A percentile compares a stretch with the other conserved stretches of the same genome.
Conservation (phyloP, 176 grass and related monocot genomes). For the Zoysia japonica region DNA sequence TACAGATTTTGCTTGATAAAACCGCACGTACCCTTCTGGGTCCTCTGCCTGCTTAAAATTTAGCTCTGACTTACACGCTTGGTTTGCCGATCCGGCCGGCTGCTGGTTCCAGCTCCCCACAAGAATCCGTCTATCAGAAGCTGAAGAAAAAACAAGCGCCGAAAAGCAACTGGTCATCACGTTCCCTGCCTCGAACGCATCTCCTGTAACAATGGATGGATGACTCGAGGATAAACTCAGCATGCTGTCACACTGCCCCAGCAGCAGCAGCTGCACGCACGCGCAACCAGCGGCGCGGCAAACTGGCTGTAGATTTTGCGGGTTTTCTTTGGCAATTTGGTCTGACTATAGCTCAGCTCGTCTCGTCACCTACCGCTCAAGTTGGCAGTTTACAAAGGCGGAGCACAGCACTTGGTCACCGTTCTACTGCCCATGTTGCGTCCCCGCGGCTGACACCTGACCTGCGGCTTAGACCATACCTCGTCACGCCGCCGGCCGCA, state of each 20-base stretch:
- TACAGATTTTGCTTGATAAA: no score
- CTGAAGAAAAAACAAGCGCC: not conserved
- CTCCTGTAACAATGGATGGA: not conserved
- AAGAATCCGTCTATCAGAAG: not conserved
- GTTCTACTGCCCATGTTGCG: not conserved
- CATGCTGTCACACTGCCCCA: conserved; percentile 14
- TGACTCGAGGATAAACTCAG: conserved; percentile 30
- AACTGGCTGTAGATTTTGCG: not conserved
- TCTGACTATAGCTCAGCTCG: conserved; percentile 2
- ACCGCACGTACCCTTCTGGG: not conserved
- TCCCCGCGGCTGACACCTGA: not conserved
- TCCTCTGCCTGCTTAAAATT: not conserved
- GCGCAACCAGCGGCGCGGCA: conserved; percentile 21
- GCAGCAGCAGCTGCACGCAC: not conserved
- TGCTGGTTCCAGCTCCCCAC: not conserved
- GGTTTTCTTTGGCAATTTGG: conserved; percentile 16
- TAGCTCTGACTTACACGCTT: conserved; percentile 3
- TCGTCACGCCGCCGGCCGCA: not conserved
- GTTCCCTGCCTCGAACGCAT: no score
- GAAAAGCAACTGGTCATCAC: not conserved
- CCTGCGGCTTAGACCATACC: not conserved
- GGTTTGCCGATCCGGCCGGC: not conserved
- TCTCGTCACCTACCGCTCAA: conserved; percentile 11
- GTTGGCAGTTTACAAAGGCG: conserved; percentile 31
- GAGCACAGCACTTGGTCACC: conserved; percentile 2